Evolutionary conservation across 305 asterid species (phyloP), one percentile per base, ranked within the genome.

Genomic region (Coffea humblotiana): DNA sequence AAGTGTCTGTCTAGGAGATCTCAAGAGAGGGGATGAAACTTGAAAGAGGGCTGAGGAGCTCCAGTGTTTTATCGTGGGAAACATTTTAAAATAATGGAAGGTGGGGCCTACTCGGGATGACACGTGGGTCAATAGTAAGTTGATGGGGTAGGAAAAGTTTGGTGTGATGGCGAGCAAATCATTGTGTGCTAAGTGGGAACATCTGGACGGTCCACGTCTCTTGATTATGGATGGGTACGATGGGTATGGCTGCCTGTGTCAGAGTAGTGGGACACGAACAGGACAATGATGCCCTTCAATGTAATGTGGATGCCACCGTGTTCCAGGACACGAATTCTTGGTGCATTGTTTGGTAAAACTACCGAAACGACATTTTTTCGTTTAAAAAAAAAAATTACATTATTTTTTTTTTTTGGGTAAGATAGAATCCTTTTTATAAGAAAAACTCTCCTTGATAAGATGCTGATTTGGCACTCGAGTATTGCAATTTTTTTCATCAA

Each of bases 101-200:
- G 73, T 71, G 81, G 81, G 80, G 83, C 60, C 74, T 79, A 61
- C 16, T 49, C 7, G 63, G 12, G 69, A 8, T 47, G 79, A 80
- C 71, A 80, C 95, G 90, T 90, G 94, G 88, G 66, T 91, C 91
- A 87, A 83, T 79, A 51, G 43, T 11, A 19, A 58, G 64, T 2
- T 47, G 10, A 78, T n/a, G 82, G 52, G 83, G 90, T 87, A 79
- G 89, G 87, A 85, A 81, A 81, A 21, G 88, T 80, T 85, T 81
- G 90, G 88, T 89, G 92, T 86, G 89, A 87, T 71, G 56, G 48
- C 27, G 4, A 78, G 68, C 90, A 88, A 89, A 89, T 86, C 60
- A 48, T 6, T 8, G 4, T 12, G 65, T 7, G 92, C 65, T 27
- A 88, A 67, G 90, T 91, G 92, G 92, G 69, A 19, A 6, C 2